Percentiles rank a stretch among this genome's conserved stretches.
phyloP scores from a whole-genome alignment of 2,329 filamentous ascomycete species.

The Fusarium equiseti region DNA sequence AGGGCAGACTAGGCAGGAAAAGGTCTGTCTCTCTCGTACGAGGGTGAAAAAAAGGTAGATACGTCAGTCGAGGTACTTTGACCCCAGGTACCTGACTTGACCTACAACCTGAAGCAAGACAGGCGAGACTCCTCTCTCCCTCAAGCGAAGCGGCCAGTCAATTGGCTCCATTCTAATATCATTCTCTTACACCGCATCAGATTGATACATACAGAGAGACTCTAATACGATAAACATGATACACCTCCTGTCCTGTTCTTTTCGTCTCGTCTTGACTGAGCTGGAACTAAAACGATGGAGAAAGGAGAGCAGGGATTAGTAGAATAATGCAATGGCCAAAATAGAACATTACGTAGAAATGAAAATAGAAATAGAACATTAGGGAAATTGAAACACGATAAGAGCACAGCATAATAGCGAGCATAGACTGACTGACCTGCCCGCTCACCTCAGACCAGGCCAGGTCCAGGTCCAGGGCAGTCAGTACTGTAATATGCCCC shows the following conservation, averaged over 20 bases:
- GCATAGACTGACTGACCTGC: conserved; percentile 24
- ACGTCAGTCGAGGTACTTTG: conserved; percentile 47
- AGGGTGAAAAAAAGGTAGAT: conserved; percentile 36
- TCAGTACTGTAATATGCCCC: conserved; percentile 11
- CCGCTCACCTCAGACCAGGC: not conserved
- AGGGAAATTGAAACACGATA: conserved; percentile 47
- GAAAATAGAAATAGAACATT: conserved; percentile 29
- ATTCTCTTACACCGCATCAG: conserved; percentile 2
- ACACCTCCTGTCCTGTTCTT: conserved; percentile 10
- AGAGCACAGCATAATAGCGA: conserved; percentile 17
- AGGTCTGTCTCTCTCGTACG: conserved; percentile 34
- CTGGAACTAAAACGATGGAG: conserved; percentile 25
- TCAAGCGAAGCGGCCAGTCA: not conserved
- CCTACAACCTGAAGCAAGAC: conserved; percentile 38
- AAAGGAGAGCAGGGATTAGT: conserved; percentile 11
- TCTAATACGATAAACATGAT: conserved; percentile 18
- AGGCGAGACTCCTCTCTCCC: conserved; percentile 1
- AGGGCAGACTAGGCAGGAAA: conserved; percentile 2
- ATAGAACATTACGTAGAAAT: not conserved
- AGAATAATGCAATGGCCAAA: conserved; percentile 1
- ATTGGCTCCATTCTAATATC: conserved; percentile 4
- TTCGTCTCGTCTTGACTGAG: conserved; percentile 4
- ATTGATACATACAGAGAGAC: conserved; percentile 13
- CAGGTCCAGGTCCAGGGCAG: not conserved
- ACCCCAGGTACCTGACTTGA: conserved; percentile 30